Percentiles rank a stretch among this genome's conserved stretches.
These are phyloP conservation scores for Diaporthe helianthi DNA, from an alignment of 2,329 filamentous ascomycete species.

Conservation along the genomic window DNA sequence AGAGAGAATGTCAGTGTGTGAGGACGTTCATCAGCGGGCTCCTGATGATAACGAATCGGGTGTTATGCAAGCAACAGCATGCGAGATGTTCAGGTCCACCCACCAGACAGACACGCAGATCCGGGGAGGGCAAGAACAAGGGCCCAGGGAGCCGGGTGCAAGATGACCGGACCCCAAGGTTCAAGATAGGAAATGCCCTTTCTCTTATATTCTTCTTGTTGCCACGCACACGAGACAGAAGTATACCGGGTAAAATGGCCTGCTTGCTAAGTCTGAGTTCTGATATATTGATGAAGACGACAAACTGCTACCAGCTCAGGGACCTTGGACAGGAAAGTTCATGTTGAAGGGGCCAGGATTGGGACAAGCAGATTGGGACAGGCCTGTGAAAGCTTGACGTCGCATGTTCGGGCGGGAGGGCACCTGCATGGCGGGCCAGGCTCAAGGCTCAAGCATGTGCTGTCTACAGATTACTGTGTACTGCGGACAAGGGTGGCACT, in stretches of 20 bases:
- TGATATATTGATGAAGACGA: conserved; percentile 9
- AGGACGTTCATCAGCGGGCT: too few species aligned
- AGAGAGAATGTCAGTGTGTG: background rate
- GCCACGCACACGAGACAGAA: background rate
- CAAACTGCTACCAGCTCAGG: background rate
- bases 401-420: conserved; percentile 1
- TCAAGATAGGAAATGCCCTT: background rate
- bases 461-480: too few species aligned
- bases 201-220: background rate
- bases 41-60: conserved; percentile 21
- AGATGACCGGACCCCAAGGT: background rate
- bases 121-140: background rate
- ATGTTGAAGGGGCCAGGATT: background rate
- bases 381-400: conserved; percentile 16
- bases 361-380: background rate
- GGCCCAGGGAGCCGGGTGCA: background rate
- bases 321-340: background rate
- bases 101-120: background rate
- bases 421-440: too few species aligned
- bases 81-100: conserved; percentile 13
- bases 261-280: too few species aligned
- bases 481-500: conserved; percentile 17
- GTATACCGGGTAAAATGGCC: too few species aligned
- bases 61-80: conserved; percentile 4
- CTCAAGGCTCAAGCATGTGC: too few species aligned